Base-by-base conservation (phyloP, 2,329 filamentous ascomycete species). In the Fusarium setosum region DNA sequence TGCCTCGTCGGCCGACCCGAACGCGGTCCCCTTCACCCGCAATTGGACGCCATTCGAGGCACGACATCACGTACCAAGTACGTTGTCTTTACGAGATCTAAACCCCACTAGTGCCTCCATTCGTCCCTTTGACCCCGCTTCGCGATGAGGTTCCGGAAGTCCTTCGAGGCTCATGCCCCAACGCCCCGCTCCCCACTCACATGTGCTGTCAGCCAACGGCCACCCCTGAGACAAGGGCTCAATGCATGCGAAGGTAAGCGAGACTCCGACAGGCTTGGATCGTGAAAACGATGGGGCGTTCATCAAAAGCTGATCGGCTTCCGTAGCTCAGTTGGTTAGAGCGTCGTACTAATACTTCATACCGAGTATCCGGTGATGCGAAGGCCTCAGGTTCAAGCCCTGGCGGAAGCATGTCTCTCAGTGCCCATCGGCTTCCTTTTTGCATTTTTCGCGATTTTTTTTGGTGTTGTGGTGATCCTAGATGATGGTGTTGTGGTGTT, bases 261-360 rank as follows among this genome's bases (percentile, higher is more conserved):
- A 29, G 23, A 8, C 12, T 11, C 4, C 21, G 6, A 21, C n/a
- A 13, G 21, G 13, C 21, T 51, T 50, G 11, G 3, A 6, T 6
- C 48, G 3, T 9, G 20, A 48, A 37, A 37, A 24, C 7, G 10
- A 2, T 0, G 3, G n/a, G n/a, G 0, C 0, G 1, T 12, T 11
- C 35, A 68, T 48, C 34, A 47, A 56, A 57, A 69, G 58, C 29
- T 67, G 58, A 59, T 62, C 53, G 60, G 70, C 70, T 72, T 71
- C 69, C 70, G 57, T 72, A 72, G 69, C 70, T 72, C 69, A 72
- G 70, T 72, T 72, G 69, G 69, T 71, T 71, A 71, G 69, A 72
- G 69, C 69, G 65, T 72, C 69, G 68, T 71, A 69, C 67, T 72
- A 72, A 71, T 72, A 72, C 58, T 68, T 69, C 42, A 51, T 18